Evolutionary conservation across 2,329 filamentous ascomycete species (phyloP).

Genomic region (Aspergillus neotritici): DNA sequence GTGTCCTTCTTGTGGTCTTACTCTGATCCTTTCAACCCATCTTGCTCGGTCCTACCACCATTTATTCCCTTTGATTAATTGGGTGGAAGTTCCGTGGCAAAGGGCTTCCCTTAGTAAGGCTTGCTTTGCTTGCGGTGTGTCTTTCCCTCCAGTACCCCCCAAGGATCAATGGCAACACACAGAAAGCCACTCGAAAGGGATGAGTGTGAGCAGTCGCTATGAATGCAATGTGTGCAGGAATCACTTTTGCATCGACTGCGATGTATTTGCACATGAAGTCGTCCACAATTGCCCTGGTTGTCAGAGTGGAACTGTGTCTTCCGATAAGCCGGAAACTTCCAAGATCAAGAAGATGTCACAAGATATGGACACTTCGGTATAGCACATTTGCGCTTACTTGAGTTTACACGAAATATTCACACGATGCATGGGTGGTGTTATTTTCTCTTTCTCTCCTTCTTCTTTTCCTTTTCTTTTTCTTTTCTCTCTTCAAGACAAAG

Average conservation of each 20-base stretch:
- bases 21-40: constrained; percentile 89
- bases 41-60: constrained; percentile 90
- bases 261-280: constrained; percentile 89
- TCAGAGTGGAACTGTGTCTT: constrained; percentile 41
- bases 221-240: constrained; percentile 79
- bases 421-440: no score
- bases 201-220: constrained; percentile 82
- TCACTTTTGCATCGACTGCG: constrained; percentile 98
- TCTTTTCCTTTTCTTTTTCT: no score
- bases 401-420: no score
- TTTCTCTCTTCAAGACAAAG: no score
- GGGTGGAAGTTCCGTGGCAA: constrained; percentile 82
- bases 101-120: constrained; percentile 57
- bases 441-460: no score
- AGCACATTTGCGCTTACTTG: background rate
- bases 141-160: constrained; percentile 57
- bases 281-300: constrained; percentile 96
- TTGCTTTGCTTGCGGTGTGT: constrained; percentile 72
- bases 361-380: constrained; percentile 29
- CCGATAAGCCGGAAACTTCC: constrained; percentile 1
- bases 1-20: constrained; percentile 85
- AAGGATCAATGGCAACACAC: constrained; percentile 30
- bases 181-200: constrained; percentile 51
- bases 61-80: constrained; percentile 82
- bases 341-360: constrained; percentile 23